Percentiles rank a stretch among this genome's conserved stretches.
These are phyloP conservation scores for Mallotus japonicus DNA, from an alignment of 441 rosid genomes.

Conservation along the genomic window DNA sequence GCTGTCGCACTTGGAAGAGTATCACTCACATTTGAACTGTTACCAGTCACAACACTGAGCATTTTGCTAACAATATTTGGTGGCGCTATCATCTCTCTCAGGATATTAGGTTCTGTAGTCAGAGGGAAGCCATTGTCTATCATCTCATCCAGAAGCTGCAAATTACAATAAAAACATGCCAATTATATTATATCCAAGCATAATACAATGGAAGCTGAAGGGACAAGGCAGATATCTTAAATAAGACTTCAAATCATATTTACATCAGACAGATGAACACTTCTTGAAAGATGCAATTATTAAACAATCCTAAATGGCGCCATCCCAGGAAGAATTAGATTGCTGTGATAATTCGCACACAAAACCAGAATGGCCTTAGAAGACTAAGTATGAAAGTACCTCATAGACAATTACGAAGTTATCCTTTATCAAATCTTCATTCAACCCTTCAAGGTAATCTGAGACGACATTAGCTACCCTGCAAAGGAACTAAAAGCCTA, in stretches of 20 bases:
- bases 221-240: background rate
- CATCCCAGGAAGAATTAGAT: background rate
- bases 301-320: background rate
- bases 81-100: conserved; percentile 95
- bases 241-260: background rate
- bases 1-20: conserved; percentile 84
- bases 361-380: background rate
- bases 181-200: conserved; percentile 18
- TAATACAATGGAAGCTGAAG: background rate
- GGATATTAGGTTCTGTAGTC: conserved; percentile 86
- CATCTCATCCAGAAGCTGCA: conserved; percentile 98
- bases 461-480: conserved; percentile 85
- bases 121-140: conserved; percentile 98
- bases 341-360: background rate
- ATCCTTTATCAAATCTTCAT: conserved; percentile 91
- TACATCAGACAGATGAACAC: background rate
- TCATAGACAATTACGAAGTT: conserved; percentile 94
- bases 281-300: background rate
- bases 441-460: conserved; percentile 90
- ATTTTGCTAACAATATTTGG: conserved; percentile 88
- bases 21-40: conserved; percentile 73
- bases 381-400: conserved; percentile 38
- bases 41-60: conserved; percentile 94
- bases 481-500: conserved; percentile 70
- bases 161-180: conserved; percentile 18